Conservation (phyloP, 371 early-diverging fungal genomes). For the Saksenaea vasiformis region DNA sequence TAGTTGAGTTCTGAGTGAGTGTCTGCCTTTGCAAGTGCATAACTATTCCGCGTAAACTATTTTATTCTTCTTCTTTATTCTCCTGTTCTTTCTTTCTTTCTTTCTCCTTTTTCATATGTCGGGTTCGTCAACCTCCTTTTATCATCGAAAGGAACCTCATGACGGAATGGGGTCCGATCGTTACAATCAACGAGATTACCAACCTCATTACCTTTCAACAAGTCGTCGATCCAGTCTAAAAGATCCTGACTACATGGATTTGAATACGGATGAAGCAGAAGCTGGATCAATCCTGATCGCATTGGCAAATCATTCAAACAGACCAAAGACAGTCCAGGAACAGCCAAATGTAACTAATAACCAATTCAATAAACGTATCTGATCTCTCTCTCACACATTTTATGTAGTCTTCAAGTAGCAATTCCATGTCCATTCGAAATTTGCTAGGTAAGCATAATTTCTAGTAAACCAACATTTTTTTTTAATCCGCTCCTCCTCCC, state of each 20-base stretch:
- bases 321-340: background rate
- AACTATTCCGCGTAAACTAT: background rate
- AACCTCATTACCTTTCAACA: background rate
- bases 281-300: slow-evolving; percentile 45
- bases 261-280: slow-evolving; percentile 38
- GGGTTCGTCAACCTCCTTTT: background rate
- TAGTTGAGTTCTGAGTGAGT: too few species aligned
- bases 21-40: too few species aligned
- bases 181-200: background rate
- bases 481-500: too few species aligned
- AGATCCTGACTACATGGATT: slow-evolving; percentile 11
- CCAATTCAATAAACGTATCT: background rate
- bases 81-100: background rate
- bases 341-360: background rate
- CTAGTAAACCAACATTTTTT: background rate
- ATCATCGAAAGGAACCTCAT: background rate
- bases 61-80: background rate
- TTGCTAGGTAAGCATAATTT: slow-evolving; percentile 27
- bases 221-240: background rate
- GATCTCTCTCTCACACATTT: background rate
- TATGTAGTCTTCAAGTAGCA: slow-evolving; percentile 12
- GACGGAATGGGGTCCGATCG: background rate
- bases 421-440: slow-evolving; percentile 40
- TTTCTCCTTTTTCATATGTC: slow-evolving; percentile 3
- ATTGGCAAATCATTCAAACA: slow-evolving; percentile 26